A percentile compares a stretch with the other conserved stretches of the same genome.
These are phyloP conservation scores for Cystofilobasidium macerans DNA, from an alignment of 768 basidiomycete genomes.

Conservation along the genomic window DNA sequence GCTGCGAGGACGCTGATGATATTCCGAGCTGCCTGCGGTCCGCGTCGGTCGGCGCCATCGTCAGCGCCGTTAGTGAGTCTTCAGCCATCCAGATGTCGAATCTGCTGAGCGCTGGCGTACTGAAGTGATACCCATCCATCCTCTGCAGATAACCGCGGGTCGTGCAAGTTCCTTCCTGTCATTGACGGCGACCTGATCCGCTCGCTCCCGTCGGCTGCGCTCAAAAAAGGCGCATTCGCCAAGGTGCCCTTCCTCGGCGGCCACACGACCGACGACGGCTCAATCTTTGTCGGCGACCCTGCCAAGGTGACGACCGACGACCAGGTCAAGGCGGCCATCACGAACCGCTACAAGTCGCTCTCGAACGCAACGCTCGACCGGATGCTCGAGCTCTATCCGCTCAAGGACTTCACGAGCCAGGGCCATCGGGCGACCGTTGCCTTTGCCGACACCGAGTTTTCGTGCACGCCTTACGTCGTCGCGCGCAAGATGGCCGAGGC, in stretches of 20 bases:
- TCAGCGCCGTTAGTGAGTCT: slow-evolving; percentile 28
- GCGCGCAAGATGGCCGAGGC: slow-evolving; percentile 21
- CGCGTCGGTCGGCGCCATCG: slow-evolving; percentile 18
- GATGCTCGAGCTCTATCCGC: slow-evolving; percentile 22
- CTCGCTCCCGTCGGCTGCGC: slow-evolving; percentile 13
- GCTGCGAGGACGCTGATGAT: slow-evolving; percentile 25
- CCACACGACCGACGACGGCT: slow-evolving; percentile 29
- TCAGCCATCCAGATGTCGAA: no score
- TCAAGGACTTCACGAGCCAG: slow-evolving; percentile 21
- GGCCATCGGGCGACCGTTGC: slow-evolving; percentile 27
- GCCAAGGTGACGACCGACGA: slow-evolving; percentile 24
- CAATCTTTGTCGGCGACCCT: slow-evolving; percentile 26
- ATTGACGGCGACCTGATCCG: slow-evolving; percentile 27
- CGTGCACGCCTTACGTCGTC: slow-evolving; percentile 26
- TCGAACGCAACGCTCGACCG: slow-evolving; percentile 27
- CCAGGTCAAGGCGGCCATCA: slow-evolving; percentile 24
- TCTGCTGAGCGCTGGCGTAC: no score
- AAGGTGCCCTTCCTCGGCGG: slow-evolving; percentile 28
- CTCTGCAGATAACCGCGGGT: slow-evolving; percentile 25
- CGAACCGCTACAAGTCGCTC: slow-evolving; percentile 24
- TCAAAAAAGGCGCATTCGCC: neutral
- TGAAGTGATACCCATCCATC: neutral
- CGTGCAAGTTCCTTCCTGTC: slow-evolving; percentile 29
- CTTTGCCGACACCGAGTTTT: slow-evolving; percentile 28
- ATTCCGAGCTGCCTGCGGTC: slow-evolving; percentile 25